These are phyloP conservation scores for Pythium dissotocum DNA, from an alignment of 352 stramenopile genomes.

Conservation along the genomic window DNA sequence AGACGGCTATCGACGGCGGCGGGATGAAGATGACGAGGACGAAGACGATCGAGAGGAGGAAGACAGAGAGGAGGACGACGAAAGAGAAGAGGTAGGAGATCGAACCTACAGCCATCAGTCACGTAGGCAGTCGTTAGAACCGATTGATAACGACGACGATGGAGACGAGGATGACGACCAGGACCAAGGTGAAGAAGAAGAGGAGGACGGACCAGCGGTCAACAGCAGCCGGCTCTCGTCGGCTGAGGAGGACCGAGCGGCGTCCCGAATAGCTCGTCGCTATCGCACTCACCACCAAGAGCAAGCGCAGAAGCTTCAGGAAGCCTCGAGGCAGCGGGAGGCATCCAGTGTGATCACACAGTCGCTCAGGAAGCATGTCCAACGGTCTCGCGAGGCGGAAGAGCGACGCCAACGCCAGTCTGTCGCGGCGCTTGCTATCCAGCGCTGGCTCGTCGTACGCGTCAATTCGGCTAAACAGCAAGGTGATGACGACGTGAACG, in stretches of 20 bases:
- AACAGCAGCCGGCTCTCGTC: slow-evolving; percentile 1
- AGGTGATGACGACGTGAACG: not conserved
- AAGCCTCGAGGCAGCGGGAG: slow-evolving; percentile 15
- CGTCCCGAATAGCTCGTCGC: slow-evolving; percentile 33
- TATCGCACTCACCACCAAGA: slow-evolving; percentile 28
- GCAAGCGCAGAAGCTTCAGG: slow-evolving; percentile 5
- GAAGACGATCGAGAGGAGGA: not conserved
- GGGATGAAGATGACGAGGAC: not conserved
- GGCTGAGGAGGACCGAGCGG: slow-evolving; percentile 23
- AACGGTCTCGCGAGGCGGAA: slow-evolving; percentile 14
- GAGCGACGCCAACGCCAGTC: slow-evolving; percentile 8
- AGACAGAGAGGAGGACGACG: not conserved
- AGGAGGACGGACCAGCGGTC: slow-evolving; percentile 16
- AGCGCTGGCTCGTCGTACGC: slow-evolving; percentile 40
- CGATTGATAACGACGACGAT: slow-evolving; percentile 10
- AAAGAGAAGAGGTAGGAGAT: not conserved
- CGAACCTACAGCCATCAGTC: not conserved
- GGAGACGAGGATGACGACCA: slow-evolving; percentile 18
- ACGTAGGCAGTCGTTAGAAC: not conserved
- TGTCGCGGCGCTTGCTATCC: slow-evolving; percentile 34
- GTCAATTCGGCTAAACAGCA: slow-evolving; percentile 21
- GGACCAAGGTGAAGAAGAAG: slow-evolving; percentile 22
- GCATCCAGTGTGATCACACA: slow-evolving; percentile 19
- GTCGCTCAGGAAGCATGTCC: slow-evolving; percentile 16
- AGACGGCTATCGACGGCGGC: slow-evolving; percentile 9